Evolutionary conservation across 306 rosid genomes (phyloP).

Genomic region (Vigna nakashimae): DNA sequence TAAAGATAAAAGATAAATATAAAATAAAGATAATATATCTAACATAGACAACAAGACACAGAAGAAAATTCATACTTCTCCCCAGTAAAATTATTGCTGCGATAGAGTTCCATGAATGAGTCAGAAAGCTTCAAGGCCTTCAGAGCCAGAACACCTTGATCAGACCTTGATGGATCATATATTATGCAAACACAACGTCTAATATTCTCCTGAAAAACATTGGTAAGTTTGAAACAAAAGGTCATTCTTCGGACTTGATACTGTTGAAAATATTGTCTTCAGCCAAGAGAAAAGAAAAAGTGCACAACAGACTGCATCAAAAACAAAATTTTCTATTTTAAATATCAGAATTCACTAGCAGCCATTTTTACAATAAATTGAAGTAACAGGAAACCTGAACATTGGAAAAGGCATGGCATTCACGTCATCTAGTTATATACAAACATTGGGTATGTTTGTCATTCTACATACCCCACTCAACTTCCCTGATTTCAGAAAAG

Average conservation of each 20-base stretch:
- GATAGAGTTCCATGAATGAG: conserved; percentile 93
- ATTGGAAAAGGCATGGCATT: neutral
- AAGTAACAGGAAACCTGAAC: conserved; percentile 7
- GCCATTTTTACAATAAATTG: neutral
- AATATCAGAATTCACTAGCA: conserved; percentile 7
- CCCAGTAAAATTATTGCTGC: conserved; percentile 87
- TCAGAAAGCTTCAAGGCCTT: conserved; percentile 96
- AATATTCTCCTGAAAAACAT: conserved; percentile 79
- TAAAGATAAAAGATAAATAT: too few species aligned
- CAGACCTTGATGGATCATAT: conserved; percentile 92
- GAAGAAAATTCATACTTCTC: conserved; percentile 74
- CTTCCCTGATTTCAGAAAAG: conserved; percentile 19
- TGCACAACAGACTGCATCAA: neutral
- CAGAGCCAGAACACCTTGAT: conserved; percentile 91
- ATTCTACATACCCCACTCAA: conserved; percentile 10
- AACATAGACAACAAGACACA: neutral
- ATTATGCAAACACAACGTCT: conserved; percentile 94
- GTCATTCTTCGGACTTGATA: conserved; percentile 29
- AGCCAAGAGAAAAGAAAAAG: neutral
- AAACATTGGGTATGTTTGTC: neutral
- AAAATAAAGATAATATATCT: too few species aligned
- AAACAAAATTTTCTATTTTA: conserved; percentile 6
- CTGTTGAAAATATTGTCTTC: neutral
- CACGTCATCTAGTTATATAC: neutral
- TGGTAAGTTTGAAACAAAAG: neutral